Evolutionary conservation across 2,329 filamentous ascomycete genomes (phyloP).

Genomic region (Coleophoma crateriformis): DNA sequence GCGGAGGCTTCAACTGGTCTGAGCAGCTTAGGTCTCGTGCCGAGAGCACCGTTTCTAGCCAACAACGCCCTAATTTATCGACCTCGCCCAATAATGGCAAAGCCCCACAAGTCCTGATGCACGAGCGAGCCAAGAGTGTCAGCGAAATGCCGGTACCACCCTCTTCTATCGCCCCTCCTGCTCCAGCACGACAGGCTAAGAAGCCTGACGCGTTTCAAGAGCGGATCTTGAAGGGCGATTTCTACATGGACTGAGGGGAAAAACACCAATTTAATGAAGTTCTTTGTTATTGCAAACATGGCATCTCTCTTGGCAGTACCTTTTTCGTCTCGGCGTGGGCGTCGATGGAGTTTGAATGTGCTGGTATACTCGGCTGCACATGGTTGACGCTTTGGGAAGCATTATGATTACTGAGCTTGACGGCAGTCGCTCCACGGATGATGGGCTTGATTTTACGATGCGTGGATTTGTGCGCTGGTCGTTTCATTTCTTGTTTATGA

Average conservation of each 20-base stretch:
- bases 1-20: conserved; percentile 87
- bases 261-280: too few relatives aligned
- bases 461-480: conserved; percentile 16
- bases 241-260: conserved; percentile 78
- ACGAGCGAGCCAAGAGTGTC: conserved; percentile 67
- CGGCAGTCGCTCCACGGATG: not conserved
- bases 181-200: conserved; percentile 36
- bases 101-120: conserved; percentile 30
- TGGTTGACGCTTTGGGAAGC: not conserved
- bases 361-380: conserved; percentile 3
- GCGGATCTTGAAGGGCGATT: conserved; percentile 94
- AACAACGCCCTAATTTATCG: conserved; percentile 50
- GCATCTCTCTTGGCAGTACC: not conserved
- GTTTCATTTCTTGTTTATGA: conserved; percentile 13
- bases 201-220: conserved; percentile 96
- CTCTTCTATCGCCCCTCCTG: conserved; percentile 24
- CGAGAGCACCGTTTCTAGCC: conserved; percentile 64
- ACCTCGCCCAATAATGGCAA: conserved; percentile 39
- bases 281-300: not conserved
- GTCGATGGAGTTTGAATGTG: conserved; percentile 8
- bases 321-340: conserved; percentile 2
- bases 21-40: conserved; percentile 91
- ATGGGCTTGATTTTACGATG: not conserved
- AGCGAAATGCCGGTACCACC: conserved; percentile 56
- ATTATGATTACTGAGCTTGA: not conserved